Base-by-base conservation (phyloP, 495 filamentous ascomycete species). In the Podospora pseudoanserina region DNA sequence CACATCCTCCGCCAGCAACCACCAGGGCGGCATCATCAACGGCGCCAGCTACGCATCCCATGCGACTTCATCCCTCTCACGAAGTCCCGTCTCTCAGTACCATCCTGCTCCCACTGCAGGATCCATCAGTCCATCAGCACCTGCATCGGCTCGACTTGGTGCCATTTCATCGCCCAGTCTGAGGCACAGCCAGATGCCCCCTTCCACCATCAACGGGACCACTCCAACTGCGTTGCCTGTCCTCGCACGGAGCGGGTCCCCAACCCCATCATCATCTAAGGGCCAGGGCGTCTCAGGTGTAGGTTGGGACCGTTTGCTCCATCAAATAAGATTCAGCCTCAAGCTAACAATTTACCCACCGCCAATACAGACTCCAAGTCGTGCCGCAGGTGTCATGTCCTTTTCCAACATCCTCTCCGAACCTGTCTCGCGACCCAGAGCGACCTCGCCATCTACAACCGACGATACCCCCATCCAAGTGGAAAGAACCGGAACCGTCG, bases 361-460 rank as follows among this genome's bases (percentile, higher is more conserved):
- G 13, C 9, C 39, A 9, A 68, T 58, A 11, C 72, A 91, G 85
- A 90, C 86, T 63, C 83, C 87, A 39, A 83, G 87, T 65, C 86
- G 90, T 70, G 86, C 89, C 63, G 87, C 88, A 20, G 90, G 94
- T 78, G 90, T 93, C 16, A 97, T 97, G 93, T 92, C 92, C 3
- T 92, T 97, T 71, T 92, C 92, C 39, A 95, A 91, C 75, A 96
- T 97, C 65, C 86, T 97, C 49, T 93, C 90, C 74, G 91, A 92
- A 58, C 84, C 87, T 30, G 76, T 82, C 44, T 71, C 83, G 5
- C 83, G 85, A 69, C 82, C 85, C 1, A 77, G 75, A 72, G 80
- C 79, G 20, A 75, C 64, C 63, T 82, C 73, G 60, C 80, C 76
- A 15, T 67, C 76, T 70, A 58, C 75, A 76, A 56, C 64, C 30